Base-by-base conservation (phyloP, 805 yeast species). In the Myxozyma monticola region DNA sequence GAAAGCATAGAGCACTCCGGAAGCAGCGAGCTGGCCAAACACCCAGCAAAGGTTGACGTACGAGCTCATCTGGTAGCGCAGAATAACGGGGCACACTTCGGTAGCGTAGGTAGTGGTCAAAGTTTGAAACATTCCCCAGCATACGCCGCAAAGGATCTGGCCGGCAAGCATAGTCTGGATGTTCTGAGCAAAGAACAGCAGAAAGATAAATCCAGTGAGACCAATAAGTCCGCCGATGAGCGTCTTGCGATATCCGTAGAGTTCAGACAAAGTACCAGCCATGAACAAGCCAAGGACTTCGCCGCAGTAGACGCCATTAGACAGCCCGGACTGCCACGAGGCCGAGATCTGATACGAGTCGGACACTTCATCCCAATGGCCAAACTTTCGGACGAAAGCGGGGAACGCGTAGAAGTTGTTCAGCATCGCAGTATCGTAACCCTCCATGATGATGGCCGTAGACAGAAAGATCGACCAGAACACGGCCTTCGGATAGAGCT, bases 51-150 rank as follows among this genome's bases (percentile, higher is more conserved):
- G 60, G 62, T 77, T 78, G 51, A 74, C 74, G 51, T 69, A 74
- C 5, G 79, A 70, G n/a, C 83, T 73, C 44, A 80, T 65, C 56
- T 75, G 75, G 44, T 71, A 69, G 54, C 84, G 70, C 48, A 80
- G 67, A 9, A 74, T 72, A 14, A 76, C 60, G 0, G 84, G 84
- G 51, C 79, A 71, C 29, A 79, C 78, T 58, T 80, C 85, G 12
- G 80, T 69, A n/a, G 83, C 79, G 60, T 80, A 80, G 2, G 79
- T 66, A 10, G 78, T 75, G 2, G 79, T 69, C 59, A 80, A 62
- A 26, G 78, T 71, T 48, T 74, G 78, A 60, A 78, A 78, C 14
- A 71, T 69, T 45, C 84, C 84, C 80, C 81, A 78, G 8, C 75
- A 71, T 29, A 79, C 28, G 17, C 68, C 54, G 24, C 72, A 64